A percentile compares a stretch with the other conserved stretches of the same genome.
Conservation (phyloP, 345 rosid genomes). For the Bretschneidera sinensis region DNA sequence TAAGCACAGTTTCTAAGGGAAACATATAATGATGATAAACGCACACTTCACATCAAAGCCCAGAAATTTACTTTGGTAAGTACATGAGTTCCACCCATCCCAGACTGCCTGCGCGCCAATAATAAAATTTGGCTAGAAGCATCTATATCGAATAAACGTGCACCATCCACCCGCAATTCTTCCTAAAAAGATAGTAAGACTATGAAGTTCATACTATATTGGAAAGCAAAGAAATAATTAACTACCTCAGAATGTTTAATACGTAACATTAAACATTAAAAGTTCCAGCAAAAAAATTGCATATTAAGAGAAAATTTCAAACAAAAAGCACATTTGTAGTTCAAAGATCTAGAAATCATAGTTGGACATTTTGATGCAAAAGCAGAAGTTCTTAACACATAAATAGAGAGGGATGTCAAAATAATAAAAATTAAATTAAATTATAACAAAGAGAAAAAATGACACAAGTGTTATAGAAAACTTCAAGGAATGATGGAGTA, state of each 20-base stretch:
- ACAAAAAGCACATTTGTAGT: neutral
- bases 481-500: too few species aligned
- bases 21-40: conserved; percentile 5
- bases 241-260: neutral
- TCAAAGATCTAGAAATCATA: too few species aligned
- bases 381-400: too few species aligned
- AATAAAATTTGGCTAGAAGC: conserved; percentile 43
- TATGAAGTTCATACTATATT: neutral
- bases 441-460: too few species aligned
- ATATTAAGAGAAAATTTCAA: neutral
- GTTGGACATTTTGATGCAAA: too few species aligned
- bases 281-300: neutral
- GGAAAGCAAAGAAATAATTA: neutral
- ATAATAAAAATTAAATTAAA: too few species aligned
- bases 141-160: conserved; percentile 76
- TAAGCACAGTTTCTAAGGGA: conserved; percentile 12
- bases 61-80: conserved; percentile 65
- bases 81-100: conserved; percentile 46
- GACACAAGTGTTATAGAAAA: too few species aligned
- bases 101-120: conserved; percentile 55
- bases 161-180: conserved; percentile 57
- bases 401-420: too few species aligned
- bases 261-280: neutral
- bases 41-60: conserved; percentile 5
- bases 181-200: conserved; percentile 26